Evolutionary conservation across 1,284 basidiomycete genomes (phyloP), one percentile per base, ranked within the genome.

Genomic region (Trichosporon sp.): DNA sequence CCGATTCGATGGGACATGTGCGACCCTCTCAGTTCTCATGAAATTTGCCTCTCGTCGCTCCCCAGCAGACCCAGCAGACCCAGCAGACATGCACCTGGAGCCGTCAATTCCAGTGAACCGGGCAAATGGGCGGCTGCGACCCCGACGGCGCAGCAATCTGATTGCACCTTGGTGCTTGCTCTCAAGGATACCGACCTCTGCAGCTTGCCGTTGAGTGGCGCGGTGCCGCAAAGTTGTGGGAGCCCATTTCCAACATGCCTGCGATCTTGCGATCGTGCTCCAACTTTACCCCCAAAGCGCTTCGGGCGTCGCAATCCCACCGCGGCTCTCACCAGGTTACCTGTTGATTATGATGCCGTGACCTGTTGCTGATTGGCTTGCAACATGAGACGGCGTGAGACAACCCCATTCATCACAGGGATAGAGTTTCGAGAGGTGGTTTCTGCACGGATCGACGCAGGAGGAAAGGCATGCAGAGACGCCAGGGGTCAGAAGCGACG

Each of bases 1-100:
- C 49, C 49, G 49, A 54, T 29, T 54, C 49, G 49, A 54, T 29
- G 40, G 40, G 49, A 54, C 49, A 54, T 54, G 49, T 54, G 49
- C 19, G 21, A 27, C 49, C 49, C 8, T 27, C 25, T 27, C 25
- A 29, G 49, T 54, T 54, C 49, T 54, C 49, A 54, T 31, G 49
- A n/a, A 21, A 29, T 27, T 16, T 29, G 27, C 40, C 40, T 44
- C 40, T 10, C 40, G 11, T 21, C 19, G 7, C 40, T 44, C 40
- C n/a, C n/a, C n/a, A n/a, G n/a, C n/a, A n/a, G n/a, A n/a, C n/a
- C n/a, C n/a, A n/a, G n/a, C n/a, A n/a, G n/a, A n/a, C n/a, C n/a
- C n/a, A n/a, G n/a, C n/a, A n/a, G n/a, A n/a, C n/a, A n/a, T n/a
- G n/a, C n/a, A n/a, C n/a, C n/a, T n/a, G n/a, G n/a, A n/a, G n/a